Evolutionary conservation across 441 rosid genomes (phyloP), one percentile per base, ranked within the genome.

Genomic region (Croton setiger): DNA sequence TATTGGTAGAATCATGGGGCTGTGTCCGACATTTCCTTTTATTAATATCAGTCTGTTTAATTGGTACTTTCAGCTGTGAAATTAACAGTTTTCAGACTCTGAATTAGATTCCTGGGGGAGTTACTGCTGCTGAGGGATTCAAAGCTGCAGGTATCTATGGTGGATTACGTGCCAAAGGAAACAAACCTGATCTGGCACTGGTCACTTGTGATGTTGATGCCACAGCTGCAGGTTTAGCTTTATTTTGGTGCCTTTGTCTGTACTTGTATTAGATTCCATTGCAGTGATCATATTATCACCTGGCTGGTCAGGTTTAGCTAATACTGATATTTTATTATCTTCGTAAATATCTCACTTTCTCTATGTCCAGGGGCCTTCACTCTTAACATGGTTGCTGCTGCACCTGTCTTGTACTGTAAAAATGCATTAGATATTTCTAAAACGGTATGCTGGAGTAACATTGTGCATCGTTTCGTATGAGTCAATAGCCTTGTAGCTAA

Each of bases 61-160:
- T 68, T 45, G 7, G 13, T 56, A 21, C 1, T 47, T 33, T 45
- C 27, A 20, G 41, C 53, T 37, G 52, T 11, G 36, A 43, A 17
- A 71, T 13, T 53, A 27, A 27, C 10, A 45, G 33, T 33, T 57
- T 58, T 23, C 5, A 9, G 51, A 41, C 17, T 63, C 60, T 72
- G 47, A 43, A n/a, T 77, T 78, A 95, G 98, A 80, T 92, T 76
- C 84, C 93, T 3, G 98, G 98, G 44, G 97, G 98, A 67, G 96
- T 95, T 77, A 91, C 97, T 14, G 99, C 98, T 61, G 92, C 99
- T 0, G 87, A 83, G 79, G 99, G 98, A 59, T 92, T 95, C 74
- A 84, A 83, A 72, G 96, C 99, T 63, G 85, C 91, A 15, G 97
- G 97, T 21, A 83, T 89, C 64, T 90, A 82, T 82, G 96, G 88